Evolutionary conservation across 2,329 filamentous ascomycete species (phyloP), one percentile per base, ranked within the genome.

Genomic region (Cytospora piceicola): DNA sequence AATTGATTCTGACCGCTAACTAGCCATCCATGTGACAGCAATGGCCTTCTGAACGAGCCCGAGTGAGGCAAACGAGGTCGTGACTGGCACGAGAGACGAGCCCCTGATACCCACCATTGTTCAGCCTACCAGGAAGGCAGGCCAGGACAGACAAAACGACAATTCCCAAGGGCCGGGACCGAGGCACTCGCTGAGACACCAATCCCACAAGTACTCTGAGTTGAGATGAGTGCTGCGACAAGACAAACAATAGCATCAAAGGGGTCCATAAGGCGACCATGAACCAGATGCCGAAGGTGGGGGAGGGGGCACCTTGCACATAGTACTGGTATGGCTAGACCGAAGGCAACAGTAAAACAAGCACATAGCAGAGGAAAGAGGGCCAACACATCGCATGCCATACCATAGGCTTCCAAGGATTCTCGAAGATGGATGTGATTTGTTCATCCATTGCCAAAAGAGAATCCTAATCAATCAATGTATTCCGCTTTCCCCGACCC

Each of bases 211-310:
- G 77, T 91, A 60, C 76, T 91, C 63, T 91, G 91, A 77, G 90
- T 90, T 73, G 89, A 91, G 78, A 91, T 89, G 15, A 89, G 86
- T 72, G 89, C 89, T 14, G 91, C 90, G 82, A 88, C 86, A 0
- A 89, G 89, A 4, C 80, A 84, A 67, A 89, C 15, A 42, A 87
- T 88, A 67, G 87, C 90, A 12, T 91, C 72, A n/a, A n/a, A 20
- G 39, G 39, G n/a, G 11, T 4, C 14, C 34, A 14, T 15, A 2
- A 42, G 39, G 8, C 2, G 52, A 72, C 71, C n/a, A 61, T 74
- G 54, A n/a, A 58, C 27, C 64, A 67, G 49, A 70, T 69, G 68
- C 39, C 6, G 39, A 9, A 42, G 12, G 11, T 8, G 71, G 69
- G 9, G 49, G 60, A 17, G 55, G 17, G 20, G 15, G 15, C 36